Evolutionary conservation across 345 rosid genomes (phyloP).

Genomic region (Eucalyptus viminalis): DNA sequence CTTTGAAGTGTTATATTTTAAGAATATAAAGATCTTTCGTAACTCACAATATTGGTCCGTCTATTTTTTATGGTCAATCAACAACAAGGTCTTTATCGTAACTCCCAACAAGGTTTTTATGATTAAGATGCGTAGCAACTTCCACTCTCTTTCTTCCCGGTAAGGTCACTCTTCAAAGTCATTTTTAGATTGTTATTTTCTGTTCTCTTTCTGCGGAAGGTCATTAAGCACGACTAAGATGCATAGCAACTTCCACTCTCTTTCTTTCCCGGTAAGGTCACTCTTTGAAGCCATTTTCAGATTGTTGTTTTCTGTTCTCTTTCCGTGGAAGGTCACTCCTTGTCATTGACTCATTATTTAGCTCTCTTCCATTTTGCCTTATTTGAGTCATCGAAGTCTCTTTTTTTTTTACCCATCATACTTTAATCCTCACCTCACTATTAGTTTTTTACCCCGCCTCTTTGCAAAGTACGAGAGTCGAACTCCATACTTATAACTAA

Average conservation of each 20-base stretch:
- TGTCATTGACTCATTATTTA: neutral
- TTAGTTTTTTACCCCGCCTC: too few relatives aligned
- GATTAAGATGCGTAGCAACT: too few relatives aligned
- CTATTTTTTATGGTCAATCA: neutral
- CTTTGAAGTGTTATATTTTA: neutral
- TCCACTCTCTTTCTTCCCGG: neutral
- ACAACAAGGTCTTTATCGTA: neutral
- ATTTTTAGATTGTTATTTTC: neutral
- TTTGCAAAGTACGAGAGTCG: too few relatives aligned
- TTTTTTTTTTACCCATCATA: too few relatives aligned
- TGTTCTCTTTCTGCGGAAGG: neutral
- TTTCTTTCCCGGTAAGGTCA: neutral
- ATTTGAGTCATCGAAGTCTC: too few relatives aligned
- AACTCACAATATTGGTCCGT: neutral
- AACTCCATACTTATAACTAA: too few relatives aligned
- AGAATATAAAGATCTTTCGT: neutral
- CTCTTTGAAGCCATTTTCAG: neutral
- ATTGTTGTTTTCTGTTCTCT: neutral
- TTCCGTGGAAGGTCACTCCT: neutral
- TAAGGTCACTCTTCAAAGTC: neutral
- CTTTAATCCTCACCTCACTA: too few relatives aligned
- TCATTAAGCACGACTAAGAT: neutral
- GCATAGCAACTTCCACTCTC: neutral
- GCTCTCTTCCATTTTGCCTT: too few relatives aligned
- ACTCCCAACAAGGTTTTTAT: too few relatives aligned